phyloP scores from a whole-genome alignment of 352 stramenopile genomes.

The Globisporangium recalcitrans region DNA sequence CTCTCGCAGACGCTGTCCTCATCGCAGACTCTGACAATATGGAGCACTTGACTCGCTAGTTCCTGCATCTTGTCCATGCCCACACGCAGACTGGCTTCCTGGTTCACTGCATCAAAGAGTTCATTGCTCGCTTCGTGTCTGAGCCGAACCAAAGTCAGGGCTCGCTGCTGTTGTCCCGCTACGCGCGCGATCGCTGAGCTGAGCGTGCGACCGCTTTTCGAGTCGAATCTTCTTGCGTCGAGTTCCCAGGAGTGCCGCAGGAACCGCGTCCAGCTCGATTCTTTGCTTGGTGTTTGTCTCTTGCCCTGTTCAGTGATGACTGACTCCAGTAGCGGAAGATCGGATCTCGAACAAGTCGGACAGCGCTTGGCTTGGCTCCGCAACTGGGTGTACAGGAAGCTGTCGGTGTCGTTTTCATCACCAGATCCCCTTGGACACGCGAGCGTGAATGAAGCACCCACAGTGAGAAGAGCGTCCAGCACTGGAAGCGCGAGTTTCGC shows the following conservation, averaged over 20 bases:
- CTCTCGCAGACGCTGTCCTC: neutral
- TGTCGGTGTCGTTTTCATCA: neutral
- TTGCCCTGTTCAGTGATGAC: neutral
- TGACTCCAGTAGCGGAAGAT: neutral
- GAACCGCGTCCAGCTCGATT: slow-evolving; percentile 3
- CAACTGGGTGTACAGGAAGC: neutral
- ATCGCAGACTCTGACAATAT: neutral
- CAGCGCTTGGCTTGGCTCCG: neutral
- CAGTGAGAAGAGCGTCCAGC: slow-evolving; percentile 3
- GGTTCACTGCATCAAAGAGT: neutral
- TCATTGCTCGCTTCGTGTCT: neutral
- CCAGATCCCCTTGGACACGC: neutral
- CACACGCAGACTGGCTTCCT: neutral
- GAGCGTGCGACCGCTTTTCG: slow-evolving; percentile 10
- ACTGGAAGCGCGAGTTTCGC: neutral
- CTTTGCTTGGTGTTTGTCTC: neutral
- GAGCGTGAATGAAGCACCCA: neutral
- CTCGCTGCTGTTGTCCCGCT: slow-evolving; percentile 4
- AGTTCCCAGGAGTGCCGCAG: neutral
- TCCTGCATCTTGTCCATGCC: slow-evolving; percentile 2
- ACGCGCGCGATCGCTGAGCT: neutral
- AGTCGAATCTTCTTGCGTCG: slow-evolving; percentile 2
- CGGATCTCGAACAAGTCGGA: neutral
- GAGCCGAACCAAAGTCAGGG: neutral
- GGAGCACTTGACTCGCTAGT: neutral